phyloP scores from a whole-genome alignment of 176 grass and related monocot species.

The Elymus sibiricus region DNA sequence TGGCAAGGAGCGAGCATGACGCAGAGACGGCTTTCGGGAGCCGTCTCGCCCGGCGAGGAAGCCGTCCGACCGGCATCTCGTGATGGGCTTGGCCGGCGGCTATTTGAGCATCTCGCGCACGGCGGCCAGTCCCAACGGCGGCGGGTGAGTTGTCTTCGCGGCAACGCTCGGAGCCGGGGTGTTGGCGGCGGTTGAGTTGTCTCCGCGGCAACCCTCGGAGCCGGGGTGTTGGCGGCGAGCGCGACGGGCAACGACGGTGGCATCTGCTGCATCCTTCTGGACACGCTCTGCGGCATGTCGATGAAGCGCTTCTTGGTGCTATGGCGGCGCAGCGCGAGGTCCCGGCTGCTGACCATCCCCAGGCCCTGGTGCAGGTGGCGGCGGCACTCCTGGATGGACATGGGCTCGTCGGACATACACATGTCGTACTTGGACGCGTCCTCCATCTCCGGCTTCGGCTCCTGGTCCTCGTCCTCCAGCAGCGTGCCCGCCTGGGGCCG shows the following conservation, averaged over 20 bases:
- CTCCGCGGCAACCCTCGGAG: too few species aligned
- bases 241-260: background rate
- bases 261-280: background rate
- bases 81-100: conserved; percentile 9
- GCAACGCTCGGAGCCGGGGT: background rate
- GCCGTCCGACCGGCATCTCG: conserved; percentile 36
- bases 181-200: background rate
- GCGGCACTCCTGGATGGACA: conserved; percentile 83
- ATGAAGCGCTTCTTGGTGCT: conserved; percentile 43
- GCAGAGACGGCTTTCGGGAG: background rate
- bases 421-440: conserved; percentile 54
- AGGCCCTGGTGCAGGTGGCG: conserved; percentile 78
- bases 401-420: conserved; percentile 81
- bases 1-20: conserved; percentile 25
- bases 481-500: conserved; percentile 27
- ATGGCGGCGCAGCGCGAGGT: conserved; percentile 46
- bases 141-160: background rate
- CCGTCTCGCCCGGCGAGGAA: conserved; percentile 20
- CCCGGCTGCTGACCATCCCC: conserved; percentile 58
- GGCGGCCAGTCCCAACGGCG: background rate
- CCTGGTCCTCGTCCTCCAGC: conserved; percentile 36
- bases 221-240: too few species aligned
- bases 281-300: conserved; percentile 11
- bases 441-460: conserved; percentile 29
- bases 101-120: background rate